phyloP scores from a whole-genome alignment of 768 basidiomycete species.

The Epithele typhae region DNA sequence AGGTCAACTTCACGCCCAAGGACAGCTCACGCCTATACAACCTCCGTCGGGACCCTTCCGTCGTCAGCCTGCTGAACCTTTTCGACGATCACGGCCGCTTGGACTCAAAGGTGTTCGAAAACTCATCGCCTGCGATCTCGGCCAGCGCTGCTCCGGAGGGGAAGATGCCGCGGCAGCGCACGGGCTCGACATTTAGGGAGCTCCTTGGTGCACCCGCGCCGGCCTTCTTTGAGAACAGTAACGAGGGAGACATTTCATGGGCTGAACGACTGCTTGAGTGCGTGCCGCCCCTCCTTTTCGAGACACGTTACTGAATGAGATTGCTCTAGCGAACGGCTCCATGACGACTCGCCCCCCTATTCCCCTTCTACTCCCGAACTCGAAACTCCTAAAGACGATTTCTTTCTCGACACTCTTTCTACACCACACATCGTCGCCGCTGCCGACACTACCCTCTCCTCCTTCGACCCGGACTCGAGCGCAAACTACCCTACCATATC shows the following conservation, averaged over 20 bases:
- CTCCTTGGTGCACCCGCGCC: constrained; percentile 53
- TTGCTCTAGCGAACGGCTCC: constrained; percentile 19
- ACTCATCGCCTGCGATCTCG: constrained; percentile 38
- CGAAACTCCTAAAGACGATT: constrained; percentile 46
- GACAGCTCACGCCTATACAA: constrained; percentile 50
- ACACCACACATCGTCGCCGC: constrained; percentile 9
- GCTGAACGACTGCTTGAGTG: constrained; percentile 73
- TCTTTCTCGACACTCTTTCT: constrained; percentile 29
- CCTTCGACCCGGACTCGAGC: constrained; percentile 34
- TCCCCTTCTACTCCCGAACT: constrained; percentile 46
- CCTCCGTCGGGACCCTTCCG: constrained; percentile 74
- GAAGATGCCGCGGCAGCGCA: constrained; percentile 52
- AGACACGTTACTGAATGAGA: background rate
- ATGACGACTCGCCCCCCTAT: constrained; percentile 33
- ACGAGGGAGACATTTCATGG: constrained; percentile 81
- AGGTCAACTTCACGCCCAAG: constrained; percentile 35
- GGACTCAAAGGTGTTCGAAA: constrained; percentile 59
- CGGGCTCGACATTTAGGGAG: constrained; percentile 71
- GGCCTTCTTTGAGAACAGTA: constrained; percentile 29
- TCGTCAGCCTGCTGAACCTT: constrained; percentile 65
- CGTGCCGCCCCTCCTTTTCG: constrained; percentile 16
- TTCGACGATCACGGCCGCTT: constrained; percentile 73
- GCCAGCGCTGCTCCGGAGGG: constrained; percentile 30
- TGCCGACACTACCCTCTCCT: constrained; percentile 38
- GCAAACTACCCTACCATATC: constrained; percentile 48